Evolutionary conservation across 495 filamentous ascomycete species (phyloP), one percentile per base, ranked within the genome.

Genomic region (Aspergillus ostianus): DNA sequence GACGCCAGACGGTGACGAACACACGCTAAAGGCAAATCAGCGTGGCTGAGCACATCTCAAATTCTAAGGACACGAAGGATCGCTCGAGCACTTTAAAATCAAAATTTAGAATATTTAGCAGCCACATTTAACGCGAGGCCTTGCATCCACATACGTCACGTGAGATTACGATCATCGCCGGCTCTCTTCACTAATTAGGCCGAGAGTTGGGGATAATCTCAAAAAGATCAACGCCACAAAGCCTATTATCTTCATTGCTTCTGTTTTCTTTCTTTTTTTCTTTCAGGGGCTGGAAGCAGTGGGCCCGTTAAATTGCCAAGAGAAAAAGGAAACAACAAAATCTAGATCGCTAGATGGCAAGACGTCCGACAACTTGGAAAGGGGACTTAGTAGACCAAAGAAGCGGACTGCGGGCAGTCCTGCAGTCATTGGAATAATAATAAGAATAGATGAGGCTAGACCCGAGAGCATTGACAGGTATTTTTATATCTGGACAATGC

Each of bases 141-240:
- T 53, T 49, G 48, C 56, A 58, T 57, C 52, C 36, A 65, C 48
- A 55, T 53, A 59, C 63, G 56, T 62, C 63, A 65, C 56, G 52
- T 62, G 59, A 53, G 21, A 57, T 55, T 53, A 21, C n/a, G 58
- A 65, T 54, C 56, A 19, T 26, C 56, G 36, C 12, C 36, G 13
- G 13, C 30, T 18, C 20, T 21, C n/a, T 56, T 47, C 58, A 59
- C 56, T 59, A 47, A 41, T 27, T 51, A 10, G 29, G 29, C 10
- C 29, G 29, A 10, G 29, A 6, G 10, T 1, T 4, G 36, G 9
- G 13, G 36, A 41, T 12, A 41, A 41, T 41, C 36, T 41, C 36
- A 41, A 6, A 41, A 17, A 41, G 36, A 8, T 15, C 36, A 41
- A 41, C 36, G 36, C 36, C 36, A 41, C 36, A 41, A 41, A 41